Base-by-base conservation (phyloP, 1,284 basidiomycete species). In the Cutaneotrichosporon mucoides region DNA sequence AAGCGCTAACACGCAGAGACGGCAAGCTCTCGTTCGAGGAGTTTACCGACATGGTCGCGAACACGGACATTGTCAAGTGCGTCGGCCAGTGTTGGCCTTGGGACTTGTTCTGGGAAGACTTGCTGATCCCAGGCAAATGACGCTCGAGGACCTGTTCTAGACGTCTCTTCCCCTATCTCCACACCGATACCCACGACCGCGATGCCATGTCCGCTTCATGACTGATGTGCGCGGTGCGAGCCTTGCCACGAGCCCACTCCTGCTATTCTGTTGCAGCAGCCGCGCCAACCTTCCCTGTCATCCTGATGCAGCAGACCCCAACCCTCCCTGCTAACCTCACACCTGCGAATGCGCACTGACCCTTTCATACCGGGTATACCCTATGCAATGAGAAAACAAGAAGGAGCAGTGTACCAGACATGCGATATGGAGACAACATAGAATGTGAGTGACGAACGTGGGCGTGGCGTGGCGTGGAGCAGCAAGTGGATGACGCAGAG, bases 1-100 rank as follows among this genome's bases (percentile, higher is more conserved):
- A n/a, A n/a, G n/a, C n/a, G n/a, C n/a, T n/a, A n/a, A n/a, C n/a
- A n/a, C n/a, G 44, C 44, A 55, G 53, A 8, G 96, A 99, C 76
- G 95, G 95, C 38, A 98, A 95, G 78, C 83, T 99, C 63, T 91
- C 86, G 77, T 98, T 99, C 72, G 92, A 96, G 60, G 95, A 99
- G 80, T 99, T 99, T 75, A 86, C 92, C 33, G 84, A 86, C 67
- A 98, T 98, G 88, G 95, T 99, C 34, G 91, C 92, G 40, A 96
- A 92, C 78, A 99, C 95, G 68, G 92, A 73, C 57, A 73, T 74
- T 58, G 68, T 70, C 59, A 75, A 73, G 76, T 77, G 58, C 63
- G 76, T 37, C 6, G n/a, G 24, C 24, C n/a, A n/a, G n/a, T n/a
- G n/a, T n/a, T n/a, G n/a, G n/a, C n/a, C n/a, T n/a, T n/a, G n/a